Percentiles rank a stretch among this genome's conserved stretches.
Conservation (phyloP, 495 filamentous ascomycete species). For the Aspergillus heteromorphus region DNA sequence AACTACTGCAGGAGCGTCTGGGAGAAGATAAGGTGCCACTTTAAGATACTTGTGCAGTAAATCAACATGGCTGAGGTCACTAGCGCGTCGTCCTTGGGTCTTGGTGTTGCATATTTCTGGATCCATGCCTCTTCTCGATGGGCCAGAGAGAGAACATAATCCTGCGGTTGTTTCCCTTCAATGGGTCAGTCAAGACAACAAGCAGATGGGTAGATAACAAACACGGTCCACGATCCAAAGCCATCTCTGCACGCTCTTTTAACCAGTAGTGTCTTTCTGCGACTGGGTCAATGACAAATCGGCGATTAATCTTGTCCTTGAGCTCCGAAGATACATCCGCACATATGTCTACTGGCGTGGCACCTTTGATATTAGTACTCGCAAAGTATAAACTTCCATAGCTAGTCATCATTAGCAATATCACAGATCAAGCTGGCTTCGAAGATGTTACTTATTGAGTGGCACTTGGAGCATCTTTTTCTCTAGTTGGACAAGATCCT, state of each 20-base stretch:
- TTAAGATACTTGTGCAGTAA: constrained; percentile 21
- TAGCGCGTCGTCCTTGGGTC: constrained; percentile 8
- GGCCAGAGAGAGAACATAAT: constrained; percentile 19
- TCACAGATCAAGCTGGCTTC: background rate
- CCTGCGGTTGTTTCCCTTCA: constrained; percentile 17
- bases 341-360: constrained; percentile 1
- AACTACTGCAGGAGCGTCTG: constrained; percentile 13
- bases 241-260: constrained; percentile 20
- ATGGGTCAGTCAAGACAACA: constrained; percentile 1
- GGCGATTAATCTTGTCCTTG: constrained; percentile 10
- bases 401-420: constrained; percentile 7
- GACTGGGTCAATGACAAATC: constrained; percentile 30
- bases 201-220: background rate
- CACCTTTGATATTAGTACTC: constrained; percentile 1
- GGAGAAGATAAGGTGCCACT: constrained; percentile 24
- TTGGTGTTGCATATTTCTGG: constrained; percentile 18
- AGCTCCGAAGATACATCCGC: constrained; percentile 10
- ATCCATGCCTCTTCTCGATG: constrained; percentile 25
- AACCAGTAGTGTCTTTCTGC: constrained; percentile 22
- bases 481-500: constrained; percentile 22
- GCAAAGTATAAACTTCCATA: constrained; percentile 27
- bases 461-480: constrained; percentile 21
- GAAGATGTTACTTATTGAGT: constrained; percentile 18
- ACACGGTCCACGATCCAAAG: constrained; percentile 31
- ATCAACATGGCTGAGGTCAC: constrained; percentile 11